A percentile compares a stretch with the other conserved stretches of the same genome.
phyloP scores from a whole-genome alignment of 371 early-diverging fungal genomes.

The Mortierella sp. region DNA sequence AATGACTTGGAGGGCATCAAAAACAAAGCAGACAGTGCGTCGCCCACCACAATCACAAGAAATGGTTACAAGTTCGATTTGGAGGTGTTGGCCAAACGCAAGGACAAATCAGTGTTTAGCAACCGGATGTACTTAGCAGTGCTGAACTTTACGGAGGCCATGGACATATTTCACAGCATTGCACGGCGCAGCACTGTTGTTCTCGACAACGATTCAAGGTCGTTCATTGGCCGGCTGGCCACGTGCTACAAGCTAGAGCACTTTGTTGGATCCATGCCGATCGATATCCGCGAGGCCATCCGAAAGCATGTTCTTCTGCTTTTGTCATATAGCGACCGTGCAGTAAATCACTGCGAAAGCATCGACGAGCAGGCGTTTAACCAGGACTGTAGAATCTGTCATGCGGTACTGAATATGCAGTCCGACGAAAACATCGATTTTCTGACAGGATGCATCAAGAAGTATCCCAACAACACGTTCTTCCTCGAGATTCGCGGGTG shows the following conservation, averaged over 20 bases:
- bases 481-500: conserved; percentile 36
- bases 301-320: conserved; percentile 41
- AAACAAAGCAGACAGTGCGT: conserved; percentile 21
- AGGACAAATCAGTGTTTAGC: conserved; percentile 38
- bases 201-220: conserved; percentile 37
- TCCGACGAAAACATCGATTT: conserved; percentile 37
- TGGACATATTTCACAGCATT: conserved; percentile 30
- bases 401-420: conserved; percentile 36
- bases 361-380: conserved; percentile 41
- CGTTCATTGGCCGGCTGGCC: conserved; percentile 38
- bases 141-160: conserved; percentile 31
- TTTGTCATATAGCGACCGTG: conserved; percentile 32
- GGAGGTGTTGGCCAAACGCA: conserved; percentile 37
- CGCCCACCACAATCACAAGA: conserved; percentile 29
- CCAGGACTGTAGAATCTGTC: conserved; percentile 40
- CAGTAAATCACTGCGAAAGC: conserved; percentile 21
- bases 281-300: conserved; percentile 29
- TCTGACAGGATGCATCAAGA: conserved; percentile 43
- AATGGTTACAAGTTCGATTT: conserved; percentile 35
- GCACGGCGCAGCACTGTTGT: conserved; percentile 33
- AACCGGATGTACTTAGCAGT: conserved; percentile 44
- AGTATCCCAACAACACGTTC: conserved; percentile 44
- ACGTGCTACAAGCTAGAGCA: conserved; percentile 42
- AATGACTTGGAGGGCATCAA: conserved; percentile 32
- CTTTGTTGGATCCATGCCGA: conserved; percentile 36